These are phyloP conservation scores for Barnettozyma salicaria DNA, from an alignment of 805 yeast genomes.

Conservation along the genomic window DNA sequence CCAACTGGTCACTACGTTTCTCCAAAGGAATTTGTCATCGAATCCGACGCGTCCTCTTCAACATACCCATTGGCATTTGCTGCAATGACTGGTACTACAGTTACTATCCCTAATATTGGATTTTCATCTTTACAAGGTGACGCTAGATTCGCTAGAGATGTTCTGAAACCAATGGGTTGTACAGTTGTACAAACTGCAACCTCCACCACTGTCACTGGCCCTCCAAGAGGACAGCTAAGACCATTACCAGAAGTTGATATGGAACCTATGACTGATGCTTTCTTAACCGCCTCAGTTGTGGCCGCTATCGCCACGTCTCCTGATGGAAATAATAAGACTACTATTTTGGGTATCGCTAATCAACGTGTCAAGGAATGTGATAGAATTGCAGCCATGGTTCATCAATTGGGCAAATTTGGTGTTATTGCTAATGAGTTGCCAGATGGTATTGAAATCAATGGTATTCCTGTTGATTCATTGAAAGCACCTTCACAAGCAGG, in stretches of 20 bases:
- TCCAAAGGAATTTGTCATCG: conserved; percentile 82
- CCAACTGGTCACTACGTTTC: conserved; percentile 78
- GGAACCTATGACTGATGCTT: conserved; percentile 99
- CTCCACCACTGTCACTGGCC: conserved; percentile 91
- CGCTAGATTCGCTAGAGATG: conserved; percentile 92
- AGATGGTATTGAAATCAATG: conserved; percentile 88
- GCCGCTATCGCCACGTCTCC: conserved; percentile 78
- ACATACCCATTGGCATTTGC: conserved; percentile 97
- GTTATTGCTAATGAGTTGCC: conserved; percentile 78
- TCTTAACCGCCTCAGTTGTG: conserved; percentile 91
- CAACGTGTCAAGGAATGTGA: conserved; percentile 98
- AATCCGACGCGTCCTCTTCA: conserved; percentile 96
- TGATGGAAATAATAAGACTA: conserved; percentile 46
- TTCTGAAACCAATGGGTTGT: conserved; percentile 93
- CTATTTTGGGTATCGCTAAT: conserved; percentile 93
- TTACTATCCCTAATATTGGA: conserved; percentile 93
- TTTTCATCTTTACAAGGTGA: conserved; percentile 91
- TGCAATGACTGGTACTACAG: conserved; percentile 88
- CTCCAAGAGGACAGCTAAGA: conserved; percentile 58
- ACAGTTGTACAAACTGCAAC: conserved; percentile 73
- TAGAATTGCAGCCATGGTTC: conserved; percentile 91
- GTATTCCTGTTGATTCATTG: conserved; percentile 48
- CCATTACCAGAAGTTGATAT: conserved; percentile 79
- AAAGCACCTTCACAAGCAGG: conserved; percentile 53
- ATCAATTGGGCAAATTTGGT: conserved; percentile 84